Percentiles rank a stretch among this genome's conserved stretches.
Evolutionary conservation across 2,329 filamentous ascomycete genomes (phyloP).

Genomic region (Lecanicillium sp.): DNA sequence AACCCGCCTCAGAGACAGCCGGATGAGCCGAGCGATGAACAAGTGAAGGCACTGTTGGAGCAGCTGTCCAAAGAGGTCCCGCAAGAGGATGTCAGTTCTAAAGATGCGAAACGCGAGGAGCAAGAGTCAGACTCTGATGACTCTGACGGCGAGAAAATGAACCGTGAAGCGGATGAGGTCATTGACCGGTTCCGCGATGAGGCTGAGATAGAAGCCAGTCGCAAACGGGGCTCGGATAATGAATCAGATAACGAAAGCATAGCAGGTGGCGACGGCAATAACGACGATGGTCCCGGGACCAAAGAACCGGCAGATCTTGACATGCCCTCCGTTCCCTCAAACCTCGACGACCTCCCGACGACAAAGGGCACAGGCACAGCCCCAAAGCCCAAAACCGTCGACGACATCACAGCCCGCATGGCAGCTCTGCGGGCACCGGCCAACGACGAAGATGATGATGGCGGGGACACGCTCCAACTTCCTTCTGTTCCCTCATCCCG

Average conservation of each 20-base stretch:
- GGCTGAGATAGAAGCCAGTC: slow-evolving; percentile 25
- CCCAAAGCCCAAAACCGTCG: slow-evolving; percentile 18
- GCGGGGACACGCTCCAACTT: slow-evolving; percentile 29
- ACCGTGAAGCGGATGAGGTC: slow-evolving; percentile 33
- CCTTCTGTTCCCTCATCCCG: slow-evolving; percentile 42
- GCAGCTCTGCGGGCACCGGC: slow-evolving; percentile 38
- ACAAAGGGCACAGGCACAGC: slow-evolving; percentile 10
- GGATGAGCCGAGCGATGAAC: slow-evolving; percentile 20
- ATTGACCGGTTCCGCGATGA: slow-evolving; percentile 41
- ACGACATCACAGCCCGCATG: slow-evolving; percentile 43
- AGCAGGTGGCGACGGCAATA: slow-evolving; percentile 1
- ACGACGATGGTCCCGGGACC: slow-evolving; percentile 10
- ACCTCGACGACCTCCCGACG: slow-evolving; percentile 28
- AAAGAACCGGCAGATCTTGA: slow-evolving; percentile 19
- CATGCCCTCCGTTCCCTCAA: slow-evolving; percentile 40
- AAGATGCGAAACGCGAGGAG: slow-evolving; percentile 8
- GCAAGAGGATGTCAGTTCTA: slow-evolving; percentile 12
- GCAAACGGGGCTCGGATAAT: slow-evolving; percentile 4
- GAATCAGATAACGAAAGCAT: no score
- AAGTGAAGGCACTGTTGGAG: slow-evolving; percentile 29
- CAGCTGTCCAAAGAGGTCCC: slow-evolving; percentile 26
- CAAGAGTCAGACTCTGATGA: slow-evolving; percentile 26
- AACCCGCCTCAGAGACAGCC: slow-evolving; percentile 9
- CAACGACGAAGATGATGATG: slow-evolving; percentile 18
- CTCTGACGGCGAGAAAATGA: slow-evolving; percentile 45